phyloP scores from a whole-genome alignment of 352 stramenopile species.

The Pythium apleroticum region DNA sequence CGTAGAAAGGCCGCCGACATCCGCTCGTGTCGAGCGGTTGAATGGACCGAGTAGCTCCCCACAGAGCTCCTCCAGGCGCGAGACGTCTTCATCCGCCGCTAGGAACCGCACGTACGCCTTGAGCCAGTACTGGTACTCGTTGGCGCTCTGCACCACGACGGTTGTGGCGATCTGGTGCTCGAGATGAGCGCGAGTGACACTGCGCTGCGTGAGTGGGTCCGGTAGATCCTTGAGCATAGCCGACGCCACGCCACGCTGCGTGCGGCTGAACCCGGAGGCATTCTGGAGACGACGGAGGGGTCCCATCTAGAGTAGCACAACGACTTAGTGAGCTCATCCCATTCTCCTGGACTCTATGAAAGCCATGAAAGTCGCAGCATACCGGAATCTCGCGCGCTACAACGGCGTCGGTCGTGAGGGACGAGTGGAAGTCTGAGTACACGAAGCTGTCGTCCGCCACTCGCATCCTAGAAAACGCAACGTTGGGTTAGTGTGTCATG shows the following conservation, averaged over 20 bases:
- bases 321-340: no score
- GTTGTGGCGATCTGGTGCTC: constrained; percentile 78
- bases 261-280: constrained; percentile 71
- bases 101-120: constrained; percentile 83
- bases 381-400: constrained; percentile 65
- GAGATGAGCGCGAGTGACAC: constrained; percentile 79
- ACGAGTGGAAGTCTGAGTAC: constrained; percentile 82
- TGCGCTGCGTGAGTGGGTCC: constrained; percentile 73
- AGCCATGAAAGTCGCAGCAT: constrained; percentile 14
- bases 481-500: no score
- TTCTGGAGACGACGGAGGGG: constrained; percentile 80
- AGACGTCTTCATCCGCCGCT: constrained; percentile 75
- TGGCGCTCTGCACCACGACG: constrained; percentile 60
- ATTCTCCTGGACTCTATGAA: no score
- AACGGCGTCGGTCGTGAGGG: constrained; percentile 71
- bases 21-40: constrained; percentile 40
- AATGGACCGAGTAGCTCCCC: constrained; percentile 79
- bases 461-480: constrained; percentile 72
- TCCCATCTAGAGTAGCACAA: constrained; percentile 44
- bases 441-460: constrained; percentile 84
- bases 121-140: constrained; percentile 86
- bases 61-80: constrained; percentile 73
- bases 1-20: neutral
- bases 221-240: constrained; percentile 73
- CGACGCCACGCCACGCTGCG: constrained; percentile 59